A percentile compares a stretch with the other conserved stretches of the same genome.
phyloP scores from a whole-genome alignment of 345 rosid genomes.

The Hevea brasiliensis region DNA sequence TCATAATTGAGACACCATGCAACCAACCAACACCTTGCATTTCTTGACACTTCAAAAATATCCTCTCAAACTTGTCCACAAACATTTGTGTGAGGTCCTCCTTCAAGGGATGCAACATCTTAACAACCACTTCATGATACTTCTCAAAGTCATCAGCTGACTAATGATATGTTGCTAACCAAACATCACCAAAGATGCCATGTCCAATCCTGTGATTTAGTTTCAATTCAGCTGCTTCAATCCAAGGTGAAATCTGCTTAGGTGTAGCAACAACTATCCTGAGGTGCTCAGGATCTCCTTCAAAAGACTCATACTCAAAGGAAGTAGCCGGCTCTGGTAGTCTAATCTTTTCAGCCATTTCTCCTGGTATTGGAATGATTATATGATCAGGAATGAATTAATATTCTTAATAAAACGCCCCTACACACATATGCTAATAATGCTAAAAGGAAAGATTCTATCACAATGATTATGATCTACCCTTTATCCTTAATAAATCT shows the following conservation, averaged over 20 bases:
- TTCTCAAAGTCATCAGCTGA: slow-evolving; percentile 49
- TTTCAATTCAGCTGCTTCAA: slow-evolving; percentile 43
- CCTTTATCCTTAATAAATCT: not conserved
- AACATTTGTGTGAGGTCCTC: slow-evolving; percentile 32
- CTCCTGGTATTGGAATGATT: slow-evolving; percentile 3
- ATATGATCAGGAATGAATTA: not conserved
- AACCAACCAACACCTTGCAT: slow-evolving; percentile 46
- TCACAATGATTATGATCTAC: not conserved
- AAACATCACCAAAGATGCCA: slow-evolving; percentile 56
- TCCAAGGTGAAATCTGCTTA: slow-evolving; percentile 36
- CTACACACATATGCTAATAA: not conserved
- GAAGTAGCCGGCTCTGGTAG: slow-evolving; percentile 26
- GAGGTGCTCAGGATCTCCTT: slow-evolving; percentile 57
- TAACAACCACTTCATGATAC: slow-evolving; percentile 61
- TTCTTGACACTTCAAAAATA: slow-evolving; percentile 45
- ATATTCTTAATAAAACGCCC: not conserved
- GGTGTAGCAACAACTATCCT: slow-evolving; percentile 54
- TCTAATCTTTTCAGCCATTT: slow-evolving; percentile 39
- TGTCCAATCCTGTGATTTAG: slow-evolving; percentile 57
- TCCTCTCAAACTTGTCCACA: slow-evolving; percentile 35
- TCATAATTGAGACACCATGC: slow-evolving; percentile 45
- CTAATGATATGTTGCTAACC: slow-evolving; percentile 59
- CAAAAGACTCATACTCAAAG: slow-evolving; percentile 55
- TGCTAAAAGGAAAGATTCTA: not conserved
- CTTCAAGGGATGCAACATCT: slow-evolving; percentile 43